These are phyloP conservation scores for Globisporangium nagaii DNA, from an alignment of 352 stramenopile species.

Conservation along the genomic window DNA sequence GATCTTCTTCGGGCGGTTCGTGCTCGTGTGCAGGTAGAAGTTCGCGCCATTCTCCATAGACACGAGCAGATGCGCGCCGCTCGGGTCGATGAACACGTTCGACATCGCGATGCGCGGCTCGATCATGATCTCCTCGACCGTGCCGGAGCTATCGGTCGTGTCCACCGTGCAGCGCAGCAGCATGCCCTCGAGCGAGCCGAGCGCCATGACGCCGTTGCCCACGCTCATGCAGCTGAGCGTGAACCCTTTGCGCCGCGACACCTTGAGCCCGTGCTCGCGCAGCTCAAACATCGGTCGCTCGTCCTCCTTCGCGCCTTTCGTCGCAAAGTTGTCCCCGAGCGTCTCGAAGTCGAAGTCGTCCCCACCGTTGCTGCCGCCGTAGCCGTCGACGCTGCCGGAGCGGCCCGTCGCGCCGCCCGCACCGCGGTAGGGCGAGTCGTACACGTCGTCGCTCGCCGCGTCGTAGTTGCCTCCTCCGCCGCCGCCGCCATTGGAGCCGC, in stretches of 20 bases:
- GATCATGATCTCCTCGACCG: slow-evolving; percentile 87
- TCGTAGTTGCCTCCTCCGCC: slow-evolving; percentile 10
- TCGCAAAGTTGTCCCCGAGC: slow-evolving; percentile 31
- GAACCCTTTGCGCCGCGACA: slow-evolving; percentile 80
- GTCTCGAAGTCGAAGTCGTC: slow-evolving; percentile 83
- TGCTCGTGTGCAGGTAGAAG: slow-evolving; percentile 76
- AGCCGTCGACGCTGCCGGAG: slow-evolving; percentile 17
- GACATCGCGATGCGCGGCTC: slow-evolving; percentile 81
- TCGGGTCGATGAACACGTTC: slow-evolving; percentile 80
- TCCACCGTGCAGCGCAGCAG: slow-evolving; percentile 76
- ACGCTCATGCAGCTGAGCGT: slow-evolving; percentile 78
- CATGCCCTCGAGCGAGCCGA: slow-evolving; percentile 79
- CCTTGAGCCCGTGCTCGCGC: slow-evolving; percentile 81
- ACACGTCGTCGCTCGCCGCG: slow-evolving; percentile 14
- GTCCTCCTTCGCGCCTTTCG: slow-evolving; percentile 40
- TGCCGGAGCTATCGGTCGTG: slow-evolving; percentile 61
- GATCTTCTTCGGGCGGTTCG: slow-evolving; percentile 80
- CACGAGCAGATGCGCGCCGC: slow-evolving; percentile 69
- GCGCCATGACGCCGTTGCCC: slow-evolving; percentile 74
- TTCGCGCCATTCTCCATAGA: slow-evolving; percentile 88
- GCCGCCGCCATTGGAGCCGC: slow-evolving; percentile 12
- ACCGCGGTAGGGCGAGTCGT: slow-evolving; percentile 35
- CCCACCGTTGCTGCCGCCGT: slow-evolving; percentile 27
- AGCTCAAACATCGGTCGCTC: slow-evolving; percentile 85
- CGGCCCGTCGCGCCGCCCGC: slow-evolving; percentile 14